Conservation (phyloP, 257 asterid species). For the Penstemon newberryi region DNA sequence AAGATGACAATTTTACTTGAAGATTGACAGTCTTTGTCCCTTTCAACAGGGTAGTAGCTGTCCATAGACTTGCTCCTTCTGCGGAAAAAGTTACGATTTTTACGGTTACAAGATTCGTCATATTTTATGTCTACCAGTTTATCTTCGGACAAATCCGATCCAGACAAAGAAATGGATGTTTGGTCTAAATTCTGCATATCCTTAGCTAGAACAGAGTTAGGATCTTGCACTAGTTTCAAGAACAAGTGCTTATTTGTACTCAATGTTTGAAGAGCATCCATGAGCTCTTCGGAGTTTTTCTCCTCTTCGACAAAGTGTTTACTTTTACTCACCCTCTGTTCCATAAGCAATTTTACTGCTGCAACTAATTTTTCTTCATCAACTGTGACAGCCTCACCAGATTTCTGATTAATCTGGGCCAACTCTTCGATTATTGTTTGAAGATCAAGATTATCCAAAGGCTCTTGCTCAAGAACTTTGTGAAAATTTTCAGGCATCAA, state of each 20-base stretch:
- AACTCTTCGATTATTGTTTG: slow-evolving; percentile 57
- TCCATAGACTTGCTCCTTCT: slow-evolving; percentile 82
- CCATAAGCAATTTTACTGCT: slow-evolving; percentile 61
- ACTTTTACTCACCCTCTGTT: slow-evolving; percentile 44
- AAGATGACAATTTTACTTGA: slow-evolving; percentile 63
- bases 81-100: slow-evolving; percentile 56
- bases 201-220: slow-evolving; percentile 51
- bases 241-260: slow-evolving; percentile 53
- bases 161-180: slow-evolving; percentile 33
- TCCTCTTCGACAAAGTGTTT: slow-evolving; percentile 53
- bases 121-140: slow-evolving; percentile 35
- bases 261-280: slow-evolving; percentile 65
- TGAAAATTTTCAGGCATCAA: slow-evolving; percentile 32
- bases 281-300: slow-evolving; percentile 49
- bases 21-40: slow-evolving; percentile 46
- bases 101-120: slow-evolving; percentile 49
- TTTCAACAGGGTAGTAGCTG: slow-evolving; percentile 40
- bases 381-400: slow-evolving; percentile 37
- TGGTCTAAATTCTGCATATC: slow-evolving; percentile 45
- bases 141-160: slow-evolving; percentile 39
- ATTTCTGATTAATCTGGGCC: slow-evolving; percentile 37
- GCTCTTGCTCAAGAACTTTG: slow-evolving; percentile 29
- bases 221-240: slow-evolving; percentile 66
- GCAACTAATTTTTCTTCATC: slow-evolving; percentile 62
- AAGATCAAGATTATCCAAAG: slow-evolving; percentile 48